Percentiles rank a stretch among this genome's conserved stretches.
Evolutionary conservation across 305 asterid species (phyloP).

Genomic region (Plantago lanceolata): DNA sequence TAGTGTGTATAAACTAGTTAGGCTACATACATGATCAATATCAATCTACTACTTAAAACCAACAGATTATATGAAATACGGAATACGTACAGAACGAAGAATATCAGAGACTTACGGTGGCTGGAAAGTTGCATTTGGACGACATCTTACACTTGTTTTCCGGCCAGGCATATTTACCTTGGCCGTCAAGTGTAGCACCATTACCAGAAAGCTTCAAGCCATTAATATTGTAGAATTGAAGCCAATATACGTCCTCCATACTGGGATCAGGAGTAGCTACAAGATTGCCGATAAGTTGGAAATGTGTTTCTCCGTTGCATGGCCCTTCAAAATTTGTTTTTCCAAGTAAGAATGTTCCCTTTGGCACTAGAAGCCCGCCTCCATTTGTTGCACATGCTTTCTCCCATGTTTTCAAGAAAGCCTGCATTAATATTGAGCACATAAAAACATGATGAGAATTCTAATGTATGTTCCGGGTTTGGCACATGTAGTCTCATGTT

Average conservation of each 20-base stretch:
- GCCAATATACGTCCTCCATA: constrained; percentile 13
- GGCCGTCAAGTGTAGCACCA: constrained; percentile 29
- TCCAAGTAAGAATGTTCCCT: constrained; percentile 16
- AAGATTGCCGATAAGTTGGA: constrained; percentile 16
- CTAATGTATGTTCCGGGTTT: no score
- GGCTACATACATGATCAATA: no score
- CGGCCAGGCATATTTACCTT: constrained; percentile 24
- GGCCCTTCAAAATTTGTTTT: constrained; percentile 9
- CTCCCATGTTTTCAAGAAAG: constrained; percentile 21
- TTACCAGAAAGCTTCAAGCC: constrained; percentile 15
- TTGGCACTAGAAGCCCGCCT: constrained; percentile 17
- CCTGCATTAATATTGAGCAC: constrained; percentile 10
- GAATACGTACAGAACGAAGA: no score
- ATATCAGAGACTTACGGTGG: no score
- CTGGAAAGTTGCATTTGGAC: no score
- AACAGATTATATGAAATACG: no score
- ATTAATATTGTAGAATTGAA: constrained; percentile 16
- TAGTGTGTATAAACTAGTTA: no score
- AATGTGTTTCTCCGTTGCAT: constrained; percentile 2
- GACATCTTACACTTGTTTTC: no score
- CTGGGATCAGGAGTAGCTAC: constrained; percentile 19
- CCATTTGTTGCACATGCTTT: constrained; percentile 22
- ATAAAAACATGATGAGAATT: background rate
- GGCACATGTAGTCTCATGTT: no score
- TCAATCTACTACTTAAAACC: background rate